Evolutionary conservation across 2,329 filamentous ascomycete genomes (phyloP), one percentile per base, ranked within the genome.

Genomic region (Calonectria fujianensis): DNA sequence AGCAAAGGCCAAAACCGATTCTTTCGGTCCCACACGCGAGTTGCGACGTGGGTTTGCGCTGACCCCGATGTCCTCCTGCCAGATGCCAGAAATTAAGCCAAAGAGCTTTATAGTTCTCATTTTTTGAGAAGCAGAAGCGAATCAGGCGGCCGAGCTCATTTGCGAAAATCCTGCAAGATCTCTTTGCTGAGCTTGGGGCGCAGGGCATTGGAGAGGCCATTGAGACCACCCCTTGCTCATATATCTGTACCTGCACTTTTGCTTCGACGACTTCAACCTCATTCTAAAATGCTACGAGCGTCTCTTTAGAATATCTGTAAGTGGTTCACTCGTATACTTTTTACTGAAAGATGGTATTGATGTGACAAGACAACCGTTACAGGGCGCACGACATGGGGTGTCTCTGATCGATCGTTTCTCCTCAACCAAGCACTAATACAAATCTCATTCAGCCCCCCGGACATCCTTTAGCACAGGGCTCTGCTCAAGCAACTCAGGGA

Each of bases 1-100:
- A 16, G 24, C 24, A n/a, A 52, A 67, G 61, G 39, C 9, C 59
- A 66, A 41, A 41, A 41, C 32, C 51, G 59, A 29, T 31, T 70
- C 11, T 41, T 66, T 13, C 20, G n/a, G 37, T 70, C 72, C 14
- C 66, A 64, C 50, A 70, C 50, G 2, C 52, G 72, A 27, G 51
- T 74, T 61, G 67, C 59, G 18, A 70, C 59, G 31, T 74, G 72
- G 72, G 51, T 70, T 20, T 74, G 66, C 27, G 48, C 29, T 1
- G 51, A 70, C 31, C 35, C 37, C 1, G 24, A 51, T 24, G 31
- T 59, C 20, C 35, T 66, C 8, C 16, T 10, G 8, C 50, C 45
- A 18, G 31, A 41, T 10, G n/a, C 20, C 4, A 63, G 24, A 20
- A 9, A 51, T 70, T 6, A 65, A 18, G 10, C 5, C 63, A 13